Percentiles rank a stretch among this genome's conserved stretches.
These are phyloP conservation scores for Xerocomellus chrysenteron DNA, from an alignment of 768 basidiomycete species.

Conservation along the genomic window DNA sequence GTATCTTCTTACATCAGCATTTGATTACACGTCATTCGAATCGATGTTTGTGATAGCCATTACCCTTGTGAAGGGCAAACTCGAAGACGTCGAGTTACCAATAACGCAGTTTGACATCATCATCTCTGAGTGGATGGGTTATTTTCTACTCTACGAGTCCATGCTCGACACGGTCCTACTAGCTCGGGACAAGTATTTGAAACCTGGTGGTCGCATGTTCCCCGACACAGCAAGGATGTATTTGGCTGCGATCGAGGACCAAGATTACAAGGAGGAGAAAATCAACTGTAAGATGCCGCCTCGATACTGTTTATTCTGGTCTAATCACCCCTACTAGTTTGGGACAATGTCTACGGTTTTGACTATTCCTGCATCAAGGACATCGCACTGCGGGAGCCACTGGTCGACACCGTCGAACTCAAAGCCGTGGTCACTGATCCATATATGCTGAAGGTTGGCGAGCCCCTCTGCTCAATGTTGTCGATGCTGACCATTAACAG, in stretches of 20 bases:
- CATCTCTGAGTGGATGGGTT: constrained; percentile 99
- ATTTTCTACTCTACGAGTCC: constrained; percentile 97
- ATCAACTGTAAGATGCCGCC: constrained; percentile 75
- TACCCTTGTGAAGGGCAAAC: constrained; percentile 95
- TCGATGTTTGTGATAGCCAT: constrained; percentile 54
- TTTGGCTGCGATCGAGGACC: constrained; percentile 96
- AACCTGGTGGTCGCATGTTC: constrained; percentile 88
- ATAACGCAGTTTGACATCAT: constrained; percentile 96
- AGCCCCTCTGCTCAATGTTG: background rate
- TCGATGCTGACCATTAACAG: constrained; percentile 37
- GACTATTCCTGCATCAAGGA: constrained; percentile 99
- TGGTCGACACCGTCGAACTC: constrained; percentile 98
- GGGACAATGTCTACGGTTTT: constrained; percentile 99
- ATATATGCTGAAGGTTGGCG: constrained; percentile 75
- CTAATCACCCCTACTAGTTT: constrained; percentile 57
- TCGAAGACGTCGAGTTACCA: constrained; percentile 89
- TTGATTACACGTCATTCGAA: constrained; percentile 1
- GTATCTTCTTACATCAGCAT: constrained; percentile 32
- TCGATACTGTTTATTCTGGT: background rate
- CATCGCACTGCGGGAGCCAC: constrained; percentile 92
- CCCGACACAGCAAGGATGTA: constrained; percentile 92
- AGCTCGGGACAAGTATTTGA: constrained; percentile 96
- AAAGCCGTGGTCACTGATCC: constrained; percentile 95
- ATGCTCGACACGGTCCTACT: constrained; percentile 99
- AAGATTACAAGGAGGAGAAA: constrained; percentile 99